These are phyloP conservation scores for Halenospora varia DNA, from an alignment of 495 filamentous ascomycete genomes.

Conservation along the genomic window DNA sequence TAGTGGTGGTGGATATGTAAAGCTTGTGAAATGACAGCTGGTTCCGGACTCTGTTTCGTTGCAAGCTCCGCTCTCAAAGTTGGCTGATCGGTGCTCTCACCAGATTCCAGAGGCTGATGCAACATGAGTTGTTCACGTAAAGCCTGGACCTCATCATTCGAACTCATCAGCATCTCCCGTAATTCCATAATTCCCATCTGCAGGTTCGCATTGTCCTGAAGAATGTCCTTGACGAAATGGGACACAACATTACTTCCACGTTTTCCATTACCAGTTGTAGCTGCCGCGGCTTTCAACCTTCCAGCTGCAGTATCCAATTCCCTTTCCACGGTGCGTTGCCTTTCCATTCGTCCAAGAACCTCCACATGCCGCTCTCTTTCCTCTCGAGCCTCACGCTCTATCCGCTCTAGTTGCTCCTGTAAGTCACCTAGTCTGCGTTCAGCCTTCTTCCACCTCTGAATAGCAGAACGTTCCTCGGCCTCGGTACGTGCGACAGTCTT, in stretches of 20 bases:
- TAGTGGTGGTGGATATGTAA: constrained; percentile 93
- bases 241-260: constrained; percentile 67
- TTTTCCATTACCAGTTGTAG: constrained; percentile 52
- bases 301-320: constrained; percentile 74
- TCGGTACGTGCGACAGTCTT: constrained; percentile 57
- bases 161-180: constrained; percentile 83
- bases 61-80: constrained; percentile 69
- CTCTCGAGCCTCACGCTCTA: constrained; percentile 78
- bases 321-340: constrained; percentile 65
- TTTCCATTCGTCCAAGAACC: constrained; percentile 74
- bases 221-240: constrained; percentile 90
- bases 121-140: constrained; percentile 78
- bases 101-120: constrained; percentile 63
- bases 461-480: constrained; percentile 68
- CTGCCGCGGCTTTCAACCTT: constrained; percentile 70
- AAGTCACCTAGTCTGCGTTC: constrained; percentile 69
- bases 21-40: constrained; percentile 56
- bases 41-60: constrained; percentile 36
- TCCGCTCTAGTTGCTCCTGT: constrained; percentile 82
- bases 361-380: constrained; percentile 82
- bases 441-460: constrained; percentile 78
- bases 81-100: constrained; percentile 35
- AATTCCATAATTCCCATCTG: constrained; percentile 88
- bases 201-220: constrained; percentile 91
- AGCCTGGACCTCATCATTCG: constrained; percentile 89